These are phyloP conservation scores for Lipomyces orientalis DNA, from an alignment of 805 yeast species.

Conservation along the genomic window DNA sequence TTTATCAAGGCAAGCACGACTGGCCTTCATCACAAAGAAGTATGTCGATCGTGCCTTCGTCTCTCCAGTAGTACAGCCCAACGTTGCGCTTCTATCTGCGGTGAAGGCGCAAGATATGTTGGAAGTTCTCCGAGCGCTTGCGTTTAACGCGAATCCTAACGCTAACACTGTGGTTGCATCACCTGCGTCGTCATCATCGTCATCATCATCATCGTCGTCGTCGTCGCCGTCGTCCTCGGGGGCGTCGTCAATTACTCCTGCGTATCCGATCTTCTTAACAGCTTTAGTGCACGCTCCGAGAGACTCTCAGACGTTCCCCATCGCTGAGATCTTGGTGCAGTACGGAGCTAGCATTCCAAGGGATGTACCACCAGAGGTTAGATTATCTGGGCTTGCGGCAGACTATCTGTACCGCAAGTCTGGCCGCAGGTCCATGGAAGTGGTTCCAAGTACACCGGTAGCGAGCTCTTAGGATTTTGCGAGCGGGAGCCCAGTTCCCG, in stretches of 20 bases:
- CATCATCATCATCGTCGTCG: too few species aligned
- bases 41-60: constrained; percentile 62
- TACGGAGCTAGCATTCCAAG: constrained; percentile 47
- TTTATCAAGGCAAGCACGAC: constrained; percentile 32
- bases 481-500: neutral
- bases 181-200: constrained; percentile 11
- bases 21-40: constrained; percentile 67
- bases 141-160: constrained; percentile 49
- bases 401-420: constrained; percentile 19
- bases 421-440: constrained; percentile 6
- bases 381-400: constrained; percentile 18
- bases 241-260: constrained; percentile 8
- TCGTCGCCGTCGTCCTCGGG: constrained; percentile 8
- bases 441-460: neutral
- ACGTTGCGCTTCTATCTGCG: constrained; percentile 46
- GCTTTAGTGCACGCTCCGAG: constrained; percentile 44
- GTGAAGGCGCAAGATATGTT: constrained; percentile 44
- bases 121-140: constrained; percentile 46
- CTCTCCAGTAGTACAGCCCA: constrained; percentile 42
- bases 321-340: constrained; percentile 49
- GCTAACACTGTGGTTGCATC: constrained; percentile 16
- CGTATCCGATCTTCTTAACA: constrained; percentile 44
- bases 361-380: constrained; percentile 27
- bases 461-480: neutral
- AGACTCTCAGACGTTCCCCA: constrained; percentile 43